Percentiles rank a stretch among this genome's conserved stretches.
Evolutionary conservation across 805 yeast species (phyloP).

Genomic region (Tetrapisispora fleetii): DNA sequence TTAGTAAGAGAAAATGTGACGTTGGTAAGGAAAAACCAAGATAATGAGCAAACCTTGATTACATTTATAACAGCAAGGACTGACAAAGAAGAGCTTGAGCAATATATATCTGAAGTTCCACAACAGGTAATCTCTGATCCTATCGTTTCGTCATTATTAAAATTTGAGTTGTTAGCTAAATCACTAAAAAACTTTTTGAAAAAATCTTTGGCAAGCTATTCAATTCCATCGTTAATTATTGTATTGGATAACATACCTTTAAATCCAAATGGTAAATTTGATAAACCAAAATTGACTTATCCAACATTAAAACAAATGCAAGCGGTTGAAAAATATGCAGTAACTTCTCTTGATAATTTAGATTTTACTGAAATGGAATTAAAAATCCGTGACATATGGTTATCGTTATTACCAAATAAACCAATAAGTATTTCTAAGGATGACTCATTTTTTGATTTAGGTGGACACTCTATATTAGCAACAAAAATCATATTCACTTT

Average conservation of each 20-base stretch:
- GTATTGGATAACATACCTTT: constrained; percentile 81
- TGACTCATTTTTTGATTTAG: constrained; percentile 92
- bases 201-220: constrained; percentile 83
- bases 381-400: constrained; percentile 74
- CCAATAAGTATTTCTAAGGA: constrained; percentile 68
- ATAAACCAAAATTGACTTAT: constrained; percentile 92
- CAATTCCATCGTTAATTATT: constrained; percentile 85
- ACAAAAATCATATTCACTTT: constrained; percentile 93
- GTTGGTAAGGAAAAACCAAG: constrained; percentile 81
- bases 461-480: constrained; percentile 96
- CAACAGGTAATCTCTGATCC: constrained; percentile 41
- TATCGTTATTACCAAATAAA: constrained; percentile 69
- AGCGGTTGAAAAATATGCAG: constrained; percentile 50
- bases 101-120: constrained; percentile 36
- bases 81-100: constrained; percentile 37
- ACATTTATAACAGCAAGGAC: constrained; percentile 85
- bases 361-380: constrained; percentile 57
- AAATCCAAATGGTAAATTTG: constrained; percentile 97
- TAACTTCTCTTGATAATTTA: constrained; percentile 35
- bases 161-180: constrained; percentile 65
- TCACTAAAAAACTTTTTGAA: constrained; percentile 75
- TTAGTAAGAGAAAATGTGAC: constrained; percentile 88
- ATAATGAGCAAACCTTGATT: constrained; percentile 83
- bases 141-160: constrained; percentile 68
- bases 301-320: constrained; percentile 84